phyloP scores from a whole-genome alignment of 2,329 filamentous ascomycete species.

The Cladosporium velox region DNA sequence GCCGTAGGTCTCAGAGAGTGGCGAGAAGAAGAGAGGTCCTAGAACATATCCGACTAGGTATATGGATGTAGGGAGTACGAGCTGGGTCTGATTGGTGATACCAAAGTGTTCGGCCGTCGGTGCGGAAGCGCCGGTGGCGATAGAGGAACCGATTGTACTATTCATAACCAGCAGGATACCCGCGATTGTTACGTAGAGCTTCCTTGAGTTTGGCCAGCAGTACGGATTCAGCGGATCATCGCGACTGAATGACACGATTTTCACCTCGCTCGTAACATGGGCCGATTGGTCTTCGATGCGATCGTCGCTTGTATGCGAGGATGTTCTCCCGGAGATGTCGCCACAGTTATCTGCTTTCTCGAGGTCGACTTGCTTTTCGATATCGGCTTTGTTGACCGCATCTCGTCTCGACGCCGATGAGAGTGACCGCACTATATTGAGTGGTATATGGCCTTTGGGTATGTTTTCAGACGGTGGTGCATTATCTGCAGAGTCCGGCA shows the following conservation, averaged over 20 bases:
- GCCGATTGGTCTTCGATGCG: neutral
- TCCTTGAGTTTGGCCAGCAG: conserved; percentile 47
- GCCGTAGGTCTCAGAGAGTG: conserved; percentile 49
- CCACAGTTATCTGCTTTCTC: conserved; percentile 34
- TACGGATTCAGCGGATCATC: conserved; percentile 36
- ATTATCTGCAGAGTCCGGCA: neutral
- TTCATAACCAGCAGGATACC: conserved; percentile 65
- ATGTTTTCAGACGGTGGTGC: neutral
- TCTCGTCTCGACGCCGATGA: conserved; percentile 5
- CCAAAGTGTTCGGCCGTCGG: conserved; percentile 61
- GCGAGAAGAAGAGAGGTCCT: conserved; percentile 48
- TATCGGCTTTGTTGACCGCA: conserved; percentile 23
- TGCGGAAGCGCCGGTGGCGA: conserved; percentile 61
- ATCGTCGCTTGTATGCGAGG: conserved; percentile 6
- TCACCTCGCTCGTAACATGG: neutral
- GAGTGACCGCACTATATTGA: conserved; percentile 7
- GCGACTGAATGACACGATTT: conserved; percentile 40
- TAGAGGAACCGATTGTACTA: conserved; percentile 65
- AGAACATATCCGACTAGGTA: conserved; percentile 52
- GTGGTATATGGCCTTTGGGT: conserved; percentile 10
- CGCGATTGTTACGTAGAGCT: conserved; percentile 56
- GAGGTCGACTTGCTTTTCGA: conserved; percentile 25
- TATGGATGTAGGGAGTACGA: conserved; percentile 53
- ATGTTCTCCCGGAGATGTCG: conserved; percentile 26
- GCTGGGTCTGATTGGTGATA: conserved; percentile 49